Percentiles rank a stretch among this genome's conserved stretches.
Evolutionary conservation across 2,329 filamentous ascomycete species (phyloP).

Genomic region (Xenoacremonium recifei): DNA sequence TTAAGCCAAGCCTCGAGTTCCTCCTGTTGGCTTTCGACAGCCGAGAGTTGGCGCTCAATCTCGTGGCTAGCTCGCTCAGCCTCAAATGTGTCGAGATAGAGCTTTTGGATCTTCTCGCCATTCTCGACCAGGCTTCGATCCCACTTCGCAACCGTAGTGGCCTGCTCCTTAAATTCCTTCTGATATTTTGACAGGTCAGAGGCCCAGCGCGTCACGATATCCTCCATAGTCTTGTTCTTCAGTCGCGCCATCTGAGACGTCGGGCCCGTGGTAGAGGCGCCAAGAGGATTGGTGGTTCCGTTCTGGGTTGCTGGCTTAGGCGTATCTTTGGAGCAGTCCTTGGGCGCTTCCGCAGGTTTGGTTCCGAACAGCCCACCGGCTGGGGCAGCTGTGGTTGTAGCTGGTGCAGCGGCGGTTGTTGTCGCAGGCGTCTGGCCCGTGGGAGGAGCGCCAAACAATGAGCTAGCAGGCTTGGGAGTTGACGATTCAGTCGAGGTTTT

Average conservation of each 20-base stretch:
- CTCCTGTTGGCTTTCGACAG: conserved; percentile 89
- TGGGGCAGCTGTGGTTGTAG: conserved; percentile 29
- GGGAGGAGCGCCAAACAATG: conserved; percentile 25
- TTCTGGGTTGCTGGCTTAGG: conserved; percentile 29
- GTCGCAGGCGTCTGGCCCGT: conserved; percentile 18
- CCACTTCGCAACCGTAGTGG: conserved; percentile 84
- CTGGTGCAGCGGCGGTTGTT: conserved; percentile 20
- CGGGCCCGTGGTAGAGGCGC: conserved; percentile 76
- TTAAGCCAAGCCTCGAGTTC: conserved; percentile 88
- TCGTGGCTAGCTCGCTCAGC: conserved; percentile 90
- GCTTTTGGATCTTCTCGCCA: conserved; percentile 88
- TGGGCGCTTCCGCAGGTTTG: conserved; percentile 32
- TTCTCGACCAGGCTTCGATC: conserved; percentile 92
- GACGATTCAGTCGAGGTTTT: conserved; percentile 19
- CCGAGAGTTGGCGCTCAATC: conserved; percentile 85
- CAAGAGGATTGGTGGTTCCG: conserved; percentile 45
- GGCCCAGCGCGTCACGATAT: conserved; percentile 96
- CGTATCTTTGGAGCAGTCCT: conserved; percentile 27
- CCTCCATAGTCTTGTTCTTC: conserved; percentile 99
- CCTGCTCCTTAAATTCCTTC: conserved; percentile 92
- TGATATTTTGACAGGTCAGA: conserved; percentile 94
- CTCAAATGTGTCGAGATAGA: conserved; percentile 89
- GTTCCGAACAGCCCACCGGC: conserved; percentile 32
- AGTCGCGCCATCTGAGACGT: conserved; percentile 82
- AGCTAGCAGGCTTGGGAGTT: conserved; percentile 18